Evolutionary conservation across 148 eudicot species (phyloP).

Genomic region (Limonium bicolor): DNA sequence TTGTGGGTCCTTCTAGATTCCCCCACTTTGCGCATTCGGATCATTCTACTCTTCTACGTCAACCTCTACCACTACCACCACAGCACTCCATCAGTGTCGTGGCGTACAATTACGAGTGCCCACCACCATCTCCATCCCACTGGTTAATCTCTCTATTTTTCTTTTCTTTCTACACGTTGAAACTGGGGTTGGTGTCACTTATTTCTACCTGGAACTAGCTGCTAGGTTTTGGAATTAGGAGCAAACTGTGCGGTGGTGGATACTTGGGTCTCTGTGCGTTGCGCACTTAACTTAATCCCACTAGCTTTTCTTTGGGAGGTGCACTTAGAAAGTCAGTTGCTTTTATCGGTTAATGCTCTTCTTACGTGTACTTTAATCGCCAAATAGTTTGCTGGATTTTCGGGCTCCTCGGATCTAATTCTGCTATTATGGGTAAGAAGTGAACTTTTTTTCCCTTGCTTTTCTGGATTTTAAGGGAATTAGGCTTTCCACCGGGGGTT

Average conservation of each 20-base stretch:
- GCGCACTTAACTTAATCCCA: background rate
- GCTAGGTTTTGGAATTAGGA: constrained; percentile 2
- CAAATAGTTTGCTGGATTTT: background rate
- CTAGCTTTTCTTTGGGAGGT: constrained; percentile 5
- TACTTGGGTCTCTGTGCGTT: background rate
- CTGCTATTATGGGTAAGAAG: no score
- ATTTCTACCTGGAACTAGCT: constrained; percentile 3
- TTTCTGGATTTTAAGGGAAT: constrained; percentile 3
- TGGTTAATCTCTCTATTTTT: background rate
- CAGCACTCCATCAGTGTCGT: background rate
- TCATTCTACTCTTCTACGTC: background rate
- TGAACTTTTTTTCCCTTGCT: background rate
- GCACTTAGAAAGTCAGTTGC: constrained; percentile 3
- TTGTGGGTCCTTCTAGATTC: constrained; percentile 1
- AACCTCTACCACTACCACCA: constrained; percentile 4
- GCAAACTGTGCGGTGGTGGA: constrained; percentile 3
- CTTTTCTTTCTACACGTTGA: background rate
- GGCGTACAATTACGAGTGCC: background rate
- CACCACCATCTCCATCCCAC: background rate
- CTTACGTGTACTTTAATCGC: background rate
- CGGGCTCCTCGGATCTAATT: no score
- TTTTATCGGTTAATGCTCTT: background rate
- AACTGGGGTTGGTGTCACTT: no score
- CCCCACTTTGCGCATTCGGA: background rate
- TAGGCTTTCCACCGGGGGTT: no score